Percentiles rank a stretch among this genome's conserved stretches.
These are phyloP conservation scores for Nakazawaea ishiwadae DNA, from an alignment of 805 yeast species.

Conservation along the genomic window DNA sequence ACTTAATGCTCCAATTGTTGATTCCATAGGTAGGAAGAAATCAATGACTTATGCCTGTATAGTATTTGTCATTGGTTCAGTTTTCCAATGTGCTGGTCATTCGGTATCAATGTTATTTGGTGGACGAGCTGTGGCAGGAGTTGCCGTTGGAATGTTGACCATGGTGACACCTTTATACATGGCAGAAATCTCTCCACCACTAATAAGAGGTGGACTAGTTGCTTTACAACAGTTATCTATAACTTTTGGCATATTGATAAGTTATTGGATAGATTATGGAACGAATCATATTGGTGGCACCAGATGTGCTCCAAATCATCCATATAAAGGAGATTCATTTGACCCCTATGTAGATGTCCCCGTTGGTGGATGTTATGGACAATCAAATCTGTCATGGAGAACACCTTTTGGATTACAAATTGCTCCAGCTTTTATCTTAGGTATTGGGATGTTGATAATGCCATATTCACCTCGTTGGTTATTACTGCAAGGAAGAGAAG, in stretches of 20 bases:
- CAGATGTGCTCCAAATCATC: conserved; percentile 13
- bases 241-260: conserved; percentile 20
- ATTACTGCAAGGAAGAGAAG: conserved; percentile 22
- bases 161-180: conserved; percentile 37
- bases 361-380: conserved; percentile 19
- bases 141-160: conserved; percentile 48
- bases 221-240: conserved; percentile 21
- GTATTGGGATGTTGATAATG: conserved; percentile 32
- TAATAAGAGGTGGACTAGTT: conserved; percentile 25
- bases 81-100: conserved; percentile 51
- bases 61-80: conserved; percentile 58
- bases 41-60: conserved; percentile 28
- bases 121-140: conserved; percentile 46
- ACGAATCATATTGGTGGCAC: background rate
- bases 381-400: conserved; percentile 23
- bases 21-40: conserved; percentile 24
- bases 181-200: conserved; percentile 23
- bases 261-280: conserved; percentile 23
- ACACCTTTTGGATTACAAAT: conserved; percentile 27
- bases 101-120: conserved; percentile 44
- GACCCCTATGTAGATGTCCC: conserved; percentile 25
- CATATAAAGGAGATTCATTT: conserved; percentile 15
- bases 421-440: conserved; percentile 31
- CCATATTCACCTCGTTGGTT: conserved; percentile 43
- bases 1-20: conserved; percentile 29